Conservation (phyloP, 805 yeast species). For the Hanseniaspora clermontiae region DNA sequence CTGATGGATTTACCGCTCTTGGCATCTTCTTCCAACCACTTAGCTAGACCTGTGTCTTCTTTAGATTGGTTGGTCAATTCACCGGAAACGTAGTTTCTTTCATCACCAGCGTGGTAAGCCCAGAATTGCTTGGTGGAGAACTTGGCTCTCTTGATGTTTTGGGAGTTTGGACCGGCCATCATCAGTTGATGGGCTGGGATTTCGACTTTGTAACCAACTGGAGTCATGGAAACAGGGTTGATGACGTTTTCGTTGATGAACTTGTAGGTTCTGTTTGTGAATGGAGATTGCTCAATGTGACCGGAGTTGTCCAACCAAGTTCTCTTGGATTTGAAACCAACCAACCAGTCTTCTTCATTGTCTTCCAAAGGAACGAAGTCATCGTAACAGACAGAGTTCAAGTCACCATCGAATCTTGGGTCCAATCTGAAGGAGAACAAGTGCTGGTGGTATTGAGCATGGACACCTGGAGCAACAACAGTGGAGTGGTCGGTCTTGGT, state of each 20-base stretch:
- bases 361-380: constrained; percentile 52
- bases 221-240: constrained; percentile 55
- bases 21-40: constrained; percentile 48
- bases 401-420: constrained; percentile 71
- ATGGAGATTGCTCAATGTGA: constrained; percentile 58
- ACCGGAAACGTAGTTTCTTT: constrained; percentile 68
- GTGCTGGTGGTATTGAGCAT: constrained; percentile 81
- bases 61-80: constrained; percentile 75
- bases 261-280: constrained; percentile 61
- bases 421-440: constrained; percentile 67
- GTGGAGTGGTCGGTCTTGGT: constrained; percentile 58
- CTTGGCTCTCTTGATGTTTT: constrained; percentile 56
- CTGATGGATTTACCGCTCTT: constrained; percentile 43
- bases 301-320: constrained; percentile 59
- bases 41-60: constrained; percentile 54
- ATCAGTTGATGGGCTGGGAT: constrained; percentile 70
- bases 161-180: constrained; percentile 50
- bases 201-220: constrained; percentile 63
- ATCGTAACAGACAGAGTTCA: constrained; percentile 59
- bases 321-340: constrained; percentile 57
- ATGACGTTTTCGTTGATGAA: constrained; percentile 60
- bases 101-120: constrained; percentile 68
- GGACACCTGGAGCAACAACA: constrained; percentile 62
- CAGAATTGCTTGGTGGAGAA: constrained; percentile 69
- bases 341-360: constrained; percentile 52